These are phyloP conservation scores for Polygonum maritimum DNA, from an alignment of 148 eudicot species.

Conservation along the genomic window DNA sequence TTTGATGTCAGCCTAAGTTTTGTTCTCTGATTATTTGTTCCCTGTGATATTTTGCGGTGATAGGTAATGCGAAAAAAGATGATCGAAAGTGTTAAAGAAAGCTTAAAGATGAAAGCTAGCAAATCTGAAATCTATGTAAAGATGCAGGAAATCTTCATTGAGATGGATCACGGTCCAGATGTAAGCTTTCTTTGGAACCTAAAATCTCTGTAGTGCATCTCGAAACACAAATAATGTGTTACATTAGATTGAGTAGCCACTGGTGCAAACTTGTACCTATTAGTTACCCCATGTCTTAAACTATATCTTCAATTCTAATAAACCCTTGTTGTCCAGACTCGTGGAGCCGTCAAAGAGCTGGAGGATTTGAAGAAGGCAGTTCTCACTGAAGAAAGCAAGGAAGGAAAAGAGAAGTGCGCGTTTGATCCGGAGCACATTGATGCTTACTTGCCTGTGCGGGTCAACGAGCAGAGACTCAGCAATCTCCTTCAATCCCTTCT, in stretches of 20 bases:
- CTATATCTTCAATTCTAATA: not conserved
- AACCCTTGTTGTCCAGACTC: not conserved
- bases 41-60: not conserved
- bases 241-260: not conserved
- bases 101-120: conserved; percentile 20
- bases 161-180: conserved; percentile 17
- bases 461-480: conserved; percentile 68
- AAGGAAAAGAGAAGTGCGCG: not conserved
- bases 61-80: conserved; percentile 19
- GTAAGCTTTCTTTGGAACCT: conserved; percentile 5
- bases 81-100: conserved; percentile 25
- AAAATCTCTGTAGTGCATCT: not conserved
- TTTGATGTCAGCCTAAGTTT: too few species aligned
- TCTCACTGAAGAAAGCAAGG: not conserved
- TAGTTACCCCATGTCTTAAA: not conserved
- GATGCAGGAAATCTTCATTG: conserved; percentile 24
- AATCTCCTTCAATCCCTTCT: conserved; percentile 55
- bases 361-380: conserved; percentile 11
- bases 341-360: conserved; percentile 5
- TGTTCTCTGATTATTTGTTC: not conserved
- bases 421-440: conserved; percentile 8
- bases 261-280: not conserved
- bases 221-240: not conserved
- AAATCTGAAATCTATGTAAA: conserved; percentile 22
- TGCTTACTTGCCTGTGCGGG: conserved; percentile 59